Percentiles rank a stretch among this genome's conserved stretches.
Conservation (phyloP, 2,329 filamentous ascomycete species). For the Colletotrichum gloeosporioides region DNA sequence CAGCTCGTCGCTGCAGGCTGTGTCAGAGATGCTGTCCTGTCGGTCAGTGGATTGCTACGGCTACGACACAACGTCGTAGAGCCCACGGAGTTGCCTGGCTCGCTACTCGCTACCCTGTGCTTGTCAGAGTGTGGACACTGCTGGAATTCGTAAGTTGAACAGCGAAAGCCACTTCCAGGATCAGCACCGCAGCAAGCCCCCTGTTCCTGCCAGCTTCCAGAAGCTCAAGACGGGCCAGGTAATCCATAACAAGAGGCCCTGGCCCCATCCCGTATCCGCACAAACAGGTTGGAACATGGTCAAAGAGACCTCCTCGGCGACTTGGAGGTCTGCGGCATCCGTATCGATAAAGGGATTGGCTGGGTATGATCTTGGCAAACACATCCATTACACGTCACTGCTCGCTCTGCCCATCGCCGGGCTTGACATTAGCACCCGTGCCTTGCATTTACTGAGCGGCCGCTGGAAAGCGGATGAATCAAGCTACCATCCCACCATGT, state of each 20-base stretch:
- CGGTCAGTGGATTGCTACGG: neutral
- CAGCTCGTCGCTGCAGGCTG: neutral
- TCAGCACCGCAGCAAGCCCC: neutral
- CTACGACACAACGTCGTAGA: neutral
- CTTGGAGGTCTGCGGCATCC: neutral
- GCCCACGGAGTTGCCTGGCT: neutral
- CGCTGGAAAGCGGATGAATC: neutral
- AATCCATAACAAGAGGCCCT: neutral
- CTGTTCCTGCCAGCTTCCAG: constrained; percentile 13
- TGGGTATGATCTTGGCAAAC: neutral
- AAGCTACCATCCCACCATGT: neutral
- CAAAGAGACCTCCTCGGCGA: neutral
- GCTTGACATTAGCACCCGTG: neutral
- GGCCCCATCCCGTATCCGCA: neutral
- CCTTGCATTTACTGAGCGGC: neutral
- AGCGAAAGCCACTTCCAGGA: neutral
- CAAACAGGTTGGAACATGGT: neutral
- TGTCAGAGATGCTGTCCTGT: neutral
- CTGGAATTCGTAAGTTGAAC: neutral
- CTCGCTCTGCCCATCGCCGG: neutral
- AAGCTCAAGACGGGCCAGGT: constrained; percentile 12
- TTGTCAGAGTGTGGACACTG: neutral
- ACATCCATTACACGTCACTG: constrained; percentile 10
- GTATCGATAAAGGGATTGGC: constrained; percentile 3
- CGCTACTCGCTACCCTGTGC: neutral